phyloP scores from a whole-genome alignment of 2,329 filamentous ascomycete genomes.

The Raffaelea ambrosiae region DNA sequence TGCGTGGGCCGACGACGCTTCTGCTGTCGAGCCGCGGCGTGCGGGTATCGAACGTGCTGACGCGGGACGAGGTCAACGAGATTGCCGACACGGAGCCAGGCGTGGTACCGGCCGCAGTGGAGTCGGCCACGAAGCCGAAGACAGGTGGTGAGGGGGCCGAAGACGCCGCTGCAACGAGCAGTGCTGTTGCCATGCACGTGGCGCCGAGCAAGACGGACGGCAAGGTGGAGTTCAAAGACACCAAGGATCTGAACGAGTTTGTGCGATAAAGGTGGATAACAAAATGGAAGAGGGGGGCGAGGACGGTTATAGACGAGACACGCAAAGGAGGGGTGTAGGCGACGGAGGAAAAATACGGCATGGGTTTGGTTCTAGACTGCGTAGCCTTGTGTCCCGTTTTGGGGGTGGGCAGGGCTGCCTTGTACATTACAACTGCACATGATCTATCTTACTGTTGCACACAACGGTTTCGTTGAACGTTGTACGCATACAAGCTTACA shows the following conservation, averaged over 20 bases:
- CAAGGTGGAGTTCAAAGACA: not conserved
- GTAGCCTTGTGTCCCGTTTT: too few relatives aligned
- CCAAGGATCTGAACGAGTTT: slow-evolving; percentile 47
- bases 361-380: too few relatives aligned
- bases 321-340: not conserved
- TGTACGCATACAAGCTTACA: too few relatives aligned
- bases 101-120: slow-evolving; percentile 51
- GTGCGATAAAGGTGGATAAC: slow-evolving; percentile 26
- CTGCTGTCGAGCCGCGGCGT: slow-evolving; percentile 83
- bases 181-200: not conserved
- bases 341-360: not conserved
- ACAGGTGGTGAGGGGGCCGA: slow-evolving; percentile 11
- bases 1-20: slow-evolving; percentile 77
- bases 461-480: too few relatives aligned
- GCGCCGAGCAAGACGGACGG: not conserved
- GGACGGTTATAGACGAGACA: too few relatives aligned
- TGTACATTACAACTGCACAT: too few relatives aligned
- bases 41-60: slow-evolving; percentile 69
- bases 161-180: slow-evolving; percentile 12
- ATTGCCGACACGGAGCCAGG: slow-evolving; percentile 78
- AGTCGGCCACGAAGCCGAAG: slow-evolving; percentile 28
- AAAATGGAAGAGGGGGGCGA: not conserved
- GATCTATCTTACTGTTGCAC: too few relatives aligned
- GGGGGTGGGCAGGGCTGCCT: too few relatives aligned
- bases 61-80: slow-evolving; percentile 74